Conservation (phyloP, 352 stramenopile genomes). For the Pythium myriotylum region DNA sequence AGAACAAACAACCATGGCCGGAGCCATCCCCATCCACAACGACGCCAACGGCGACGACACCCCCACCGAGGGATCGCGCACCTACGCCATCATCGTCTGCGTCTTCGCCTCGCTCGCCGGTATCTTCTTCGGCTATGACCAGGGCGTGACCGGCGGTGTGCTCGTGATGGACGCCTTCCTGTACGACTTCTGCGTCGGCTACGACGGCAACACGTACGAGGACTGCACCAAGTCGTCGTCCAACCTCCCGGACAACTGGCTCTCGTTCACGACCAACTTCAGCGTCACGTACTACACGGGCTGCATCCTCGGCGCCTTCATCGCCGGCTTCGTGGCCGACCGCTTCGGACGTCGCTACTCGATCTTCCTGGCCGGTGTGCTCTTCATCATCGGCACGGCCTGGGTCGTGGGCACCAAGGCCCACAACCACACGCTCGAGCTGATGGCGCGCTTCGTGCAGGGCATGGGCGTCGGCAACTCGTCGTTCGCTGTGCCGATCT, state of each 20-base stretch:
- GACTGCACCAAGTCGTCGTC: slow-evolving; percentile 17
- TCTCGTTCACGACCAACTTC: slow-evolving; percentile 38
- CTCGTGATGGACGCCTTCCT: slow-evolving; percentile 48
- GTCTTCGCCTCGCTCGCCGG: slow-evolving; percentile 48
- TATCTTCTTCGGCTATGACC: slow-evolving; percentile 49
- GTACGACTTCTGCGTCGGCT: slow-evolving; percentile 39
- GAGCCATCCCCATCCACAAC: no score
- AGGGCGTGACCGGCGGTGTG: slow-evolving; percentile 40
- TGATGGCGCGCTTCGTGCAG: slow-evolving; percentile 36
- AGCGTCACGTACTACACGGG: slow-evolving; percentile 44
- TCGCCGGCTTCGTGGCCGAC: slow-evolving; percentile 33
- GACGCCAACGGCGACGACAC: background rate
- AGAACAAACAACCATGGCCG: no score
- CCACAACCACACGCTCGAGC: slow-evolving; percentile 23
- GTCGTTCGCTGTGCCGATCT: slow-evolving; percentile 44
- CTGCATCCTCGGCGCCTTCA: slow-evolving; percentile 36
- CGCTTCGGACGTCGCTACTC: slow-evolving; percentile 34
- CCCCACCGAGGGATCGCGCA: slow-evolving; percentile 16
- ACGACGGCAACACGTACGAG: slow-evolving; percentile 34
- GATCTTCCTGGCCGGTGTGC: slow-evolving; percentile 30
- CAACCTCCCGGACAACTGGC: slow-evolving; percentile 37
- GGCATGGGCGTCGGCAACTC: slow-evolving; percentile 42
- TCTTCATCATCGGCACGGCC: slow-evolving; percentile 39
- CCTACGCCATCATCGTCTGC: slow-evolving; percentile 39
- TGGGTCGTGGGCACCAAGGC: slow-evolving; percentile 24